Evolutionary conservation across 345 rosid genomes (phyloP).

Genomic region (Eutrema japonicum): DNA sequence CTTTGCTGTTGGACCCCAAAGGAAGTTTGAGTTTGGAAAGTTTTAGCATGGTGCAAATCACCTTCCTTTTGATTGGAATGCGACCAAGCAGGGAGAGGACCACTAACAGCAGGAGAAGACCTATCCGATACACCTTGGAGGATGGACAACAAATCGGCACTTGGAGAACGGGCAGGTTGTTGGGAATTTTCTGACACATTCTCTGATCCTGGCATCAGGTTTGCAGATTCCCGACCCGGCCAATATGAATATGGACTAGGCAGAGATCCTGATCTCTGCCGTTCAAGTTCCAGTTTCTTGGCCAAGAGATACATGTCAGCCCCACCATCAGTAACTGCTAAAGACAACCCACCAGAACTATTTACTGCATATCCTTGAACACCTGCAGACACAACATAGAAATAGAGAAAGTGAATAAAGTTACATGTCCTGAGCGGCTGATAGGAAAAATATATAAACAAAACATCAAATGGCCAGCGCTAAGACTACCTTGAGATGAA

Average conservation of each 20-base stretch:
- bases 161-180: constrained; percentile 62
- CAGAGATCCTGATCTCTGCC: constrained; percentile 57
- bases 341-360: constrained; percentile 51
- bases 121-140: constrained; percentile 74
- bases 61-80: constrained; percentile 63
- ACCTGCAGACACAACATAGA: constrained; percentile 53
- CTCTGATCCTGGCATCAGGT: constrained; percentile 65
- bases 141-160: constrained; percentile 70
- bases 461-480: constrained; percentile 18
- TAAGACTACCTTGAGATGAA: constrained; percentile 66
- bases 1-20: constrained; percentile 77
- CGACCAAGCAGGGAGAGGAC: constrained; percentile 62
- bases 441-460: not conserved
- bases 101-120: constrained; percentile 58
- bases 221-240: constrained; percentile 72
- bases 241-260: constrained; percentile 61
- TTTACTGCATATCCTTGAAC: constrained; percentile 65
- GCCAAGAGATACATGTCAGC: constrained; percentile 70
- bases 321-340: constrained; percentile 62
- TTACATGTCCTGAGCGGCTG: not conserved
- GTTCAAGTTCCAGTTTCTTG: constrained; percentile 74
- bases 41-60: constrained; percentile 59
- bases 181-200: constrained; percentile 54
- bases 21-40: constrained; percentile 63
- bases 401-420: constrained; percentile 11